Percentiles rank a stretch among this genome's conserved stretches.
phyloP scores from a whole-genome alignment of 176 grass and related monocot genomes.

The Oryza australiensis region DNA sequence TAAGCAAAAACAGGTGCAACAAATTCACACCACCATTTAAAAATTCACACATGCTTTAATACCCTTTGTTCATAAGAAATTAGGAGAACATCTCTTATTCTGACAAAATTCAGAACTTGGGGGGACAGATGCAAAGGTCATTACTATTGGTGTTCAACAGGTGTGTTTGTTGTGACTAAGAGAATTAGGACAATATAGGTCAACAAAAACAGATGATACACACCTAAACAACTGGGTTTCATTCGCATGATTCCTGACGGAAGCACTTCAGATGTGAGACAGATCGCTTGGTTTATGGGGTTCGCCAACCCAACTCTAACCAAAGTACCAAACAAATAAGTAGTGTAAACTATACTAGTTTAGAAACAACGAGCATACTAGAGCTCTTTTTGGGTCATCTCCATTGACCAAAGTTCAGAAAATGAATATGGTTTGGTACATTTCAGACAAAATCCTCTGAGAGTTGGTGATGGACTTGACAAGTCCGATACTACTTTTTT shows the following conservation, averaged over 20 bases:
- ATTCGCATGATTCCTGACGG: conserved; percentile 10
- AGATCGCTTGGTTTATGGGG: conserved; percentile 22
- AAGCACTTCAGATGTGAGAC: conserved; percentile 15
- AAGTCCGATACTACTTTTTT: neutral
- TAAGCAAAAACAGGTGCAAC: conserved; percentile 5
- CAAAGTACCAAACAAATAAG: conserved; percentile 33
- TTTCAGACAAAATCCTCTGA: conserved; percentile 13
- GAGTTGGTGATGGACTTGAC: conserved; percentile 39
- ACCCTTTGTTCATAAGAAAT: neutral
- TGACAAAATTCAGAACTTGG: neutral
- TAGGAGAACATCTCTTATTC: neutral
- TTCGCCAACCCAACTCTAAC: conserved; percentile 47
- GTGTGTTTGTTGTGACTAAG: conserved; percentile 30
- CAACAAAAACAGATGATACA: conserved; percentile 37
- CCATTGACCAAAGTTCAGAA: conserved; percentile 20
- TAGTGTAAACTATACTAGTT: neutral
- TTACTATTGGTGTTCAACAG: neutral
- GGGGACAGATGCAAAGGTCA: conserved; percentile 20
- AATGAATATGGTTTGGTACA: conserved; percentile 19
- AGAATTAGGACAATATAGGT: conserved; percentile 15
- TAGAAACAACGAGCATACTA: no score
- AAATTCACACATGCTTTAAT: neutral
- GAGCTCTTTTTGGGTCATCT: conserved; percentile 27
- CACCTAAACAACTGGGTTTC: conserved; percentile 35
- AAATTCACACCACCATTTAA: neutral